phyloP scores from a whole-genome alignment of 2,329 filamentous ascomycete species.

The Colletotrichum falcatum region DNA sequence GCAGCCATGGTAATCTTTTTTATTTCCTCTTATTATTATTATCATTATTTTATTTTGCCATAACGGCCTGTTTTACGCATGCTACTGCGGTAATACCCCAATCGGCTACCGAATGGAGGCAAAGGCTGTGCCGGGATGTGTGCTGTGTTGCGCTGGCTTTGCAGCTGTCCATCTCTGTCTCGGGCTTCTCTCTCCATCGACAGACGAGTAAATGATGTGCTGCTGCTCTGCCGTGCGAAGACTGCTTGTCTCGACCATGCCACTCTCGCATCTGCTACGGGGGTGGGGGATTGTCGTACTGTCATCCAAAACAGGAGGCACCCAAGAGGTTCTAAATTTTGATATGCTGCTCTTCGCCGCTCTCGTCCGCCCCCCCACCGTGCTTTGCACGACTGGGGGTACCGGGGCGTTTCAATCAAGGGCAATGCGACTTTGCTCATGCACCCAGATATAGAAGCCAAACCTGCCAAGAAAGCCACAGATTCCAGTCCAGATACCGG shows the following conservation, averaged over 20 bases:
- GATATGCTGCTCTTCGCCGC: neutral
- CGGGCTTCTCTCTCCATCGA: neutral
- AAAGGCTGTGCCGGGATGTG: conserved; percentile 1
- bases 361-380: neutral
- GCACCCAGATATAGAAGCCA: conserved; percentile 9
- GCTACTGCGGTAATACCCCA: neutral
- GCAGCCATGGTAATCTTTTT: neutral
- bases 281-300: neutral
- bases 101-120: neutral
- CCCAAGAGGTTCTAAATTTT: conserved; percentile 36
- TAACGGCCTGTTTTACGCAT: conserved; percentile 22
- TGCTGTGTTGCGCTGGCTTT: conserved; percentile 9
- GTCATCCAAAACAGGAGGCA: conserved; percentile 28
- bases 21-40: too few species aligned
- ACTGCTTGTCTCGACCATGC: conserved; percentile 7
- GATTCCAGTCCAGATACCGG: conserved; percentile 20
- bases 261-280: neutral
- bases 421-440: conserved; percentile 28
- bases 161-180: neutral
- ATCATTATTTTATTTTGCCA: neutral
- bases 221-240: conserved; percentile 10
- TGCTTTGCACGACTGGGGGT: conserved; percentile 36
- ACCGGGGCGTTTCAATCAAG: conserved; percentile 35
- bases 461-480: conserved; percentile 32
- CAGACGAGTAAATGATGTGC: conserved; percentile 25